Conservation (phyloP, 2,329 filamentous ascomycete species). For the Botrytis squamosa region DNA sequence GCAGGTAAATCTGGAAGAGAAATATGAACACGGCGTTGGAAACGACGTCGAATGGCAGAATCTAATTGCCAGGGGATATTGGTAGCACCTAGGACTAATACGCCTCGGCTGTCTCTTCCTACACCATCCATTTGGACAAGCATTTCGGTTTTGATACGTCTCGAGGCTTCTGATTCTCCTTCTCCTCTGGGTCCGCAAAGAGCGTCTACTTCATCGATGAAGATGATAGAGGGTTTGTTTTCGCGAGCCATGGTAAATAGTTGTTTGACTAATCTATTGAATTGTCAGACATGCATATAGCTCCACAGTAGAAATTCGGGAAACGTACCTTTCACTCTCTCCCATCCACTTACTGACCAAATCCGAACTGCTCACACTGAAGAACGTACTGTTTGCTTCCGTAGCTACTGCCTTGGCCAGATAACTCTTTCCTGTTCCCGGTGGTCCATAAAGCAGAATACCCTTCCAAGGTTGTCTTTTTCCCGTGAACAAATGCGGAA, state of each 20-base stretch:
- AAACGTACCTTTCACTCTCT: conserved; percentile 84
- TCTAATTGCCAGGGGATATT: conserved; percentile 99
- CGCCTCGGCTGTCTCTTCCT: conserved; percentile 89
- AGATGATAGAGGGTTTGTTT: conserved; percentile 97
- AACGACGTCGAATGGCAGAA: conserved; percentile 89
- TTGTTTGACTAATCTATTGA: conserved; percentile 72
- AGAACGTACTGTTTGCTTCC: conserved; percentile 98
- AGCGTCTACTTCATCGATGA: conserved; percentile 97
- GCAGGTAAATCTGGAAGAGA: conserved; percentile 84
- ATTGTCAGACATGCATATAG: conserved; percentile 18
- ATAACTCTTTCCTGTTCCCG: conserved; percentile 96
- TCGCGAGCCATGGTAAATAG: conserved; percentile 97
- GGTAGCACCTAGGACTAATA: conserved; percentile 91
- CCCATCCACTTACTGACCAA: conserved; percentile 99
- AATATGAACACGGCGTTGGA: conserved; percentile 95
- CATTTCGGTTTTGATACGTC: conserved; percentile 97
- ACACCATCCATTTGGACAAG: conserved; percentile 99
- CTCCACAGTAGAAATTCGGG: background rate
- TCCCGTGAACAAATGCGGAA: conserved; percentile 91
- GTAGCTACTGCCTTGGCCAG: conserved; percentile 96
- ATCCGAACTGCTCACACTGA: conserved; percentile 96
- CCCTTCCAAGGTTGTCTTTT: conserved; percentile 99
- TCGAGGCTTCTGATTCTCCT: conserved; percentile 95
- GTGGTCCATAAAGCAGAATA: conserved; percentile 91
- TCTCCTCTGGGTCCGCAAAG: conserved; percentile 89